These are phyloP conservation scores for Bipolaris bicolor DNA, from an alignment of 2,329 filamentous ascomycete species.

Conservation along the genomic window DNA sequence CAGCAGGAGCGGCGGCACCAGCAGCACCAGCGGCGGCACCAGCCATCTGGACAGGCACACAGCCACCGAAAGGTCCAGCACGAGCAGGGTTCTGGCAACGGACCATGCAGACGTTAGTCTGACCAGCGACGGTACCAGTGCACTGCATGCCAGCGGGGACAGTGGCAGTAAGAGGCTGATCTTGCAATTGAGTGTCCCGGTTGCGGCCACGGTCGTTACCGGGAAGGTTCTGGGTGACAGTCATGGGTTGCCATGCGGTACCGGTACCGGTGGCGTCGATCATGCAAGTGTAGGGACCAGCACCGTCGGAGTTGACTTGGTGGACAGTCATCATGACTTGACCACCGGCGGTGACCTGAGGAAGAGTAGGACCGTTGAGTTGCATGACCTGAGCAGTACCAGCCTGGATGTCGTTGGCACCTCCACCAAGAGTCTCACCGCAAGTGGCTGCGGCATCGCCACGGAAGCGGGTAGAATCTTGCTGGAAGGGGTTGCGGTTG, in stretches of 20 bases:
- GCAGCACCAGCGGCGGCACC: conserved; percentile 23
- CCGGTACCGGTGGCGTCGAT: conserved; percentile 67
- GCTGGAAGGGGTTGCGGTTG: conserved; percentile 65
- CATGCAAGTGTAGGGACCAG: conserved; percentile 69
- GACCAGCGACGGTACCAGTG: conserved; percentile 65
- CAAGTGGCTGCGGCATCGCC: conserved; percentile 59
- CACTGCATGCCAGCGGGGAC: conserved; percentile 63
- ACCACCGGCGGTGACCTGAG: conserved; percentile 65
- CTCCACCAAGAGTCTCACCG: conserved; percentile 64
- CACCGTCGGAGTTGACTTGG: conserved; percentile 71
- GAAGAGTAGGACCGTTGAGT: conserved; percentile 62
- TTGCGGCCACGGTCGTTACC: conserved; percentile 58
- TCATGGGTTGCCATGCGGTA: conserved; percentile 59
- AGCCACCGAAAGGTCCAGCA: conserved; percentile 68
- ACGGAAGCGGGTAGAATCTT: conserved; percentile 67
- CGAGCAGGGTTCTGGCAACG: conserved; percentile 66
- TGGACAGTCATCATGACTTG: conserved; percentile 64
- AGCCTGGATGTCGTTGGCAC: conserved; percentile 62
- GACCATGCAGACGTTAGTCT: conserved; percentile 67
- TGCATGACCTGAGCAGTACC: conserved; percentile 65
- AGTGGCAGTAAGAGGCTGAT: conserved; percentile 61
- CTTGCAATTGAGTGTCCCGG: conserved; percentile 35
- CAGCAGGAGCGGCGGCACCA: conserved; percentile 9
- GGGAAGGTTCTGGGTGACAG: conserved; percentile 61
- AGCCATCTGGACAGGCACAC: conserved; percentile 62